phyloP scores from a whole-genome alignment of 495 filamentous ascomycete species.

The Talaromyces ruber region DNA sequence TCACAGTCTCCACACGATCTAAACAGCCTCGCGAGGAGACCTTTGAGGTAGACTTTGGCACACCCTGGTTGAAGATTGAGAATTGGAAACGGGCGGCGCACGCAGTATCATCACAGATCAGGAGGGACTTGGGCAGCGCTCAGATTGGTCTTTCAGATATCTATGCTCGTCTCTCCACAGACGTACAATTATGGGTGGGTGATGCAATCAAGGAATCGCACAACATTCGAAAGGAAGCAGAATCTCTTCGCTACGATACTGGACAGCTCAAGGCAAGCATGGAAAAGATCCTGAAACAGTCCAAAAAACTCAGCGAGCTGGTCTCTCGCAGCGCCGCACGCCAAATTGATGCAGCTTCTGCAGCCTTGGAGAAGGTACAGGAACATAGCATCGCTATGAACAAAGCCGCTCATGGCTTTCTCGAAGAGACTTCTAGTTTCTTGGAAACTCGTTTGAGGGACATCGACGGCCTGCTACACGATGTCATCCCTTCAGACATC shows the following conservation, averaged over 20 bases:
- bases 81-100: constrained; percentile 47
- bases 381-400: constrained; percentile 14
- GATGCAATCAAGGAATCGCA: constrained; percentile 38
- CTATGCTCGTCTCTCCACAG: constrained; percentile 38
- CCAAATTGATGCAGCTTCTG: constrained; percentile 23
- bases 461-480: constrained; percentile 21
- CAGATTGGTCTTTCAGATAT: constrained; percentile 33
- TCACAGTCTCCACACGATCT: constrained; percentile 45
- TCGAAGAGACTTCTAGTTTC: constrained; percentile 22
- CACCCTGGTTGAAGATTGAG: constrained; percentile 49
- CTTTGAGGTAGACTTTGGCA: constrained; percentile 51
- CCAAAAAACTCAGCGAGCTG: constrained; percentile 28
- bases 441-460: not conserved
- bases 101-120: constrained; percentile 30
- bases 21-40: constrained; percentile 45
- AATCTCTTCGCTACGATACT: constrained; percentile 18
- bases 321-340: constrained; percentile 28
- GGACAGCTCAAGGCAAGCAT: constrained; percentile 13
- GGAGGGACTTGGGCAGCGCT: constrained; percentile 32
- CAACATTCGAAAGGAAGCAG: constrained; percentile 23
- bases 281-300: constrained; percentile 23
- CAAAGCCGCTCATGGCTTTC: constrained; percentile 17
- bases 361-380: constrained; percentile 20
- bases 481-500: constrained; percentile 19
- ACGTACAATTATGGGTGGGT: constrained; percentile 39